Base-by-base conservation (phyloP, 2,329 filamentous ascomycete genomes). In the Fusarium anthophilum region DNA sequence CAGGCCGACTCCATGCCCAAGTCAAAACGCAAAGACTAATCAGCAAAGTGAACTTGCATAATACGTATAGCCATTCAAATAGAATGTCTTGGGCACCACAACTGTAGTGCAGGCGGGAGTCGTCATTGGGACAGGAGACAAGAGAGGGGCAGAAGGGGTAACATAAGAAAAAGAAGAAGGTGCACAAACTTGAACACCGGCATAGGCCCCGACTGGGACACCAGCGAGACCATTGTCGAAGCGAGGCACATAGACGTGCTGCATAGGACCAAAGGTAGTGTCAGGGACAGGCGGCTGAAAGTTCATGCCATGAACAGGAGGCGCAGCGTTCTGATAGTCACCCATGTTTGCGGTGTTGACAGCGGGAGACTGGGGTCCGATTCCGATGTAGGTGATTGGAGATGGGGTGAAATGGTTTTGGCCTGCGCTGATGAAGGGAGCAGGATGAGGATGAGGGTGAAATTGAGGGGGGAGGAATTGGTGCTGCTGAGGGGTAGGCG, bases 221-320 rank as follows among this genome's bases (percentile, higher is more conserved):
- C 79, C 74, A 71, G 79, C 71, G 45, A 78, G 57, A 35, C 78
- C 79, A 48, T 77, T 79, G 75, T 90, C 88, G 74, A 83, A 84
- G 48, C 87, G 88, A 70, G 90, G 89, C 59, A 87, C 81, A 74
- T 90, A 91, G 26, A 85, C 84, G 72, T 91, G 88, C 35, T 84
- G 77, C 65, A 88, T 87, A 5, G 88, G 86, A 8, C 89, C 90
- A 77, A 86, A 84, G 48, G 86, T 87, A 22, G 88, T 90, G 73
- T 90, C 87, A 8, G 88, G 88, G 22, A 89, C 87, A 35, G 87
- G 89, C 2, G 89, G 90, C 76, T 91, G 87, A 76, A 88, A 91
- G 78, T 88, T 86, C 56, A 87, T 78, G 61, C 86, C 86, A 54
- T 77, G 77, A 37, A 82, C 79, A 47, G 84, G 82, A 72, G 83